These are phyloP conservation scores for Parathielavia hyrcaniae DNA, from an alignment of 495 filamentous ascomycete species.

Conservation along the genomic window DNA sequence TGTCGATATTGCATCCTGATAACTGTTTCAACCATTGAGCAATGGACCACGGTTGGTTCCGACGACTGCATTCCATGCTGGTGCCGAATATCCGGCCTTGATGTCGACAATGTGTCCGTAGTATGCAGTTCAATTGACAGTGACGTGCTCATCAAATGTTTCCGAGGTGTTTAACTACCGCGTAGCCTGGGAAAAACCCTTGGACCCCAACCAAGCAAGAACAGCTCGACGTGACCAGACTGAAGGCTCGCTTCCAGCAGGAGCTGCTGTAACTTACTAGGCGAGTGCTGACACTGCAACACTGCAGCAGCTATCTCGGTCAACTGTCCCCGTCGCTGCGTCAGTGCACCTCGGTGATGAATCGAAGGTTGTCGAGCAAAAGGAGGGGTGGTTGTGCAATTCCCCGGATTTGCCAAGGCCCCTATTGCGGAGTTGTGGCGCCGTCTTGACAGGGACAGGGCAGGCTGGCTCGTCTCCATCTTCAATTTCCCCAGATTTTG, in stretches of 20 bases:
- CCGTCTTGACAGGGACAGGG: conserved; percentile 1
- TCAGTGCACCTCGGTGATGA: neutral
- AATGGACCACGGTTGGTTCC: neutral
- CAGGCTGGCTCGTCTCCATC: neutral
- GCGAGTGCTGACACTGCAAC: neutral
- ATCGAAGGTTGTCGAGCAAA: neutral
- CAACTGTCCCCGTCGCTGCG: neutral
- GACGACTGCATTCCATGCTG: neutral
- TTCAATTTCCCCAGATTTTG: conserved; percentile 17
- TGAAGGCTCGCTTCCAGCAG: neutral
- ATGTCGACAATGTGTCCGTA: neutral
- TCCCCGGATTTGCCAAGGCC: neutral
- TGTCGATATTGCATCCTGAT: neutral
- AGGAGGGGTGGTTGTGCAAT: neutral
- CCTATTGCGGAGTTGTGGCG: conserved; percentile 5
- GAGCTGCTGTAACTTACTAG: neutral
- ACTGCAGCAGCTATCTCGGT: neutral
- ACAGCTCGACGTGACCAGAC: too few species aligned
- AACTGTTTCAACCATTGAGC: neutral
- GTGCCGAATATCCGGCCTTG: neutral
- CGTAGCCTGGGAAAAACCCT: too few species aligned
- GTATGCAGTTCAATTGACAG: neutral
- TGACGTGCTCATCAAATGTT: too few species aligned
- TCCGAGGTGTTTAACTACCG: too few species aligned
- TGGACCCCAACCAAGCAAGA: too few species aligned